Percentiles rank a stretch among this genome's conserved stretches.
Evolutionary conservation across 441 rosid species (phyloP).

Genomic region (Erodium chrysanthum): DNA sequence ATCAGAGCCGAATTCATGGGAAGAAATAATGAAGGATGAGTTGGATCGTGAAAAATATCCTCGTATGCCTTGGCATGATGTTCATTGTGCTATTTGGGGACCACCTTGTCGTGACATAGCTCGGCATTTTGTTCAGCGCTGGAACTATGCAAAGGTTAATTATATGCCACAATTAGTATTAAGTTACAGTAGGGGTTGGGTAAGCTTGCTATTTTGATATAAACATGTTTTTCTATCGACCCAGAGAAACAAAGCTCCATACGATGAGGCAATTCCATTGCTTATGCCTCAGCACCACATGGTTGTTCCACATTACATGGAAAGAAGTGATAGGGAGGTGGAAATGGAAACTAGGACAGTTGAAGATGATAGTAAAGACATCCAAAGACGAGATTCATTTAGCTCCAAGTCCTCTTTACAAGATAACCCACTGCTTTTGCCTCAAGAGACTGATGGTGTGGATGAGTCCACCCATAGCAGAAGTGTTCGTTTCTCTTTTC

Average conservation of each 20-base stretch:
- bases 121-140: conserved; percentile 95
- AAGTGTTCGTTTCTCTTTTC: too few species aligned
- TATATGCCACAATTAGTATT: neutral
- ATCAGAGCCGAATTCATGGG: conserved; percentile 99
- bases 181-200: neutral
- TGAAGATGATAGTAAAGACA: conserved; percentile 26
- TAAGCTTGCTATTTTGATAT: conserved; percentile 9
- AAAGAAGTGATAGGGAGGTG: conserved; percentile 10
- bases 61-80: conserved; percentile 99
- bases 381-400: conserved; percentile 67
- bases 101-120: conserved; percentile 96
- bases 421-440: conserved; percentile 90
- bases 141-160: conserved; percentile 96
- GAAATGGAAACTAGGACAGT: conserved; percentile 22
- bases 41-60: conserved; percentile 83
- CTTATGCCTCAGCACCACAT: conserved; percentile 98
- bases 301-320: conserved; percentile 97
- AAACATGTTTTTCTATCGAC: conserved; percentile 12
- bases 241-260: conserved; percentile 95
- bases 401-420: conserved; percentile 63
- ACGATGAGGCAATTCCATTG: conserved; percentile 88
- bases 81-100: conserved; percentile 98
- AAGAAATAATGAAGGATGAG: conserved; percentile 89
- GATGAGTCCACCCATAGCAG: too few species aligned
- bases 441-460: conserved; percentile 54